Evolutionary conservation across 208 protist genomes (phyloP).

Genomic region (Trypanosoma cruzi): DNA sequence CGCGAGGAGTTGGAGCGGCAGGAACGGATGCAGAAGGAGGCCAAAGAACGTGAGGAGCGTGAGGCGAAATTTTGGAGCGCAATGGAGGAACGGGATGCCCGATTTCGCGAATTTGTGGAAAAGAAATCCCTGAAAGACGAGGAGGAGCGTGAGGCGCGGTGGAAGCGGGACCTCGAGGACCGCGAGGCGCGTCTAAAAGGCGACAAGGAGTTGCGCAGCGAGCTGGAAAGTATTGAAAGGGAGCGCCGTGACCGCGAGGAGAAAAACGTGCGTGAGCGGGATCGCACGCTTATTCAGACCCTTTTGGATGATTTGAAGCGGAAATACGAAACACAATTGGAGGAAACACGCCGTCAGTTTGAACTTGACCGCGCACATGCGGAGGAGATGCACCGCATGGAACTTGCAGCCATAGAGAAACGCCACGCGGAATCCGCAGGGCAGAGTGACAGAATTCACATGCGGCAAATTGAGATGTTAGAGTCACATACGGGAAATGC

Average conservation of each 20-base stretch:
- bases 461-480: conserved; percentile 52
- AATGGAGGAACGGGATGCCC: conserved; percentile 69
- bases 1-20: conserved; percentile 64
- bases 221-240: conserved; percentile 67
- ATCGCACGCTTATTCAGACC: conserved; percentile 49
- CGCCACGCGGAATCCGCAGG: conserved; percentile 63
- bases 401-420: conserved; percentile 67
- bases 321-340: conserved; percentile 67
- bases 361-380: conserved; percentile 63
- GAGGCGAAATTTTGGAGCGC: conserved; percentile 76
- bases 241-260: conserved; percentile 69
- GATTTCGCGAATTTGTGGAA: conserved; percentile 55
- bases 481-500: conserved; percentile 67
- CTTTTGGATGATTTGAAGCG: conserved; percentile 72
- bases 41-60: conserved; percentile 70
- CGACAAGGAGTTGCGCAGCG: conserved; percentile 69
- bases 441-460: conserved; percentile 58
- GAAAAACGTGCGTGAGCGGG: conserved; percentile 55
- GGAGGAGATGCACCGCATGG: conserved; percentile 68
- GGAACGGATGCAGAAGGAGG: conserved; percentile 69
- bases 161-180: conserved; percentile 83
- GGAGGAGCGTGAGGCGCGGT: conserved; percentile 78
- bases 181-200: conserved; percentile 58
- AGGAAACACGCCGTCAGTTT: conserved; percentile 71
- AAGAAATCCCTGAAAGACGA: conserved; percentile 62